Conservation (phyloP, 1,284 basidiomycete genomes). For the Ustilago shanxiensis region DNA sequence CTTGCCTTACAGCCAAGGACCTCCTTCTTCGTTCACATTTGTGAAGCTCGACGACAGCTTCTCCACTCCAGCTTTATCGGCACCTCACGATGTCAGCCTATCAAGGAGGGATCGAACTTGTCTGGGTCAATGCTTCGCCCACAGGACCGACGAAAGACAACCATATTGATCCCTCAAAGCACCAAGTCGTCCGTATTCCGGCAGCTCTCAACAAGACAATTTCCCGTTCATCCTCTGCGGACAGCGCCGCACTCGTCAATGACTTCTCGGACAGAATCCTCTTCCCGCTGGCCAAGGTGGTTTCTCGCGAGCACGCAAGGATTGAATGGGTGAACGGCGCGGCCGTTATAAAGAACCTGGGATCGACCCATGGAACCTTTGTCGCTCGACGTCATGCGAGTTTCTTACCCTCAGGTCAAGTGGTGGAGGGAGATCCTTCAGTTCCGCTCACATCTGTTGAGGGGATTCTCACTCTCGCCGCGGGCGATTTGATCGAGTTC, state of each 20-base stretch:
- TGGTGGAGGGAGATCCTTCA: neutral
- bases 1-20: neutral
- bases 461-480: neutral
- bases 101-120: constrained; percentile 17
- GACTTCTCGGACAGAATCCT: constrained; percentile 22
- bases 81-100: neutral
- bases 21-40: neutral
- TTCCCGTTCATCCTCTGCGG: constrained; percentile 13
- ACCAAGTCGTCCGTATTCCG: constrained; percentile 16
- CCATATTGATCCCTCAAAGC: neutral
- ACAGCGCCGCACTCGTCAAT: constrained; percentile 20
- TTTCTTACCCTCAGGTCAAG: neutral
- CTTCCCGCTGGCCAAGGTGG: constrained; percentile 38
- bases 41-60: neutral
- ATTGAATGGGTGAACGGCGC: constrained; percentile 29
- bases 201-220: constrained; percentile 13
- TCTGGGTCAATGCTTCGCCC: constrained; percentile 39
- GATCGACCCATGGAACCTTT: constrained; percentile 49
- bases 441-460: constrained; percentile 5
- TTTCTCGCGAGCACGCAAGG: constrained; percentile 41
- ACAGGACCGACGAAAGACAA: constrained; percentile 13
- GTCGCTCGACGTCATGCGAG: constrained; percentile 11
- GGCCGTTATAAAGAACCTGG: constrained; percentile 26
- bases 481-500: constrained; percentile 35
- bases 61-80: neutral